Evolutionary conservation across 176 grass and related monocot species (phyloP), one percentile per base, ranked within the genome.

Genomic region (barley (Hordeum vulgare)): DNA sequence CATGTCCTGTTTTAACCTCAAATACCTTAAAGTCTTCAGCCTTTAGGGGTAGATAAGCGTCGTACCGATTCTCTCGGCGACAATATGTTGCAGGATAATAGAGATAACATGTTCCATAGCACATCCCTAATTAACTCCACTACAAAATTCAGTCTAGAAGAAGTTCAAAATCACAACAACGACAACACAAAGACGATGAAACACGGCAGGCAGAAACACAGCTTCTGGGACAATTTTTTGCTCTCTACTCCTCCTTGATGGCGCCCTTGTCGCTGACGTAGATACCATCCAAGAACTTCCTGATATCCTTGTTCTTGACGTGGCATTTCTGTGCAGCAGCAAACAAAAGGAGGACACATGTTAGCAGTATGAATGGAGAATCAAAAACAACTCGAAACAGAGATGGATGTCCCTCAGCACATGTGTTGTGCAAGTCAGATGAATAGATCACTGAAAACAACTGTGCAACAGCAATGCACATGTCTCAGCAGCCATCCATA

Each of bases 221-320:
- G 31, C 28, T 41, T 74, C 56, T 39, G 18, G 82, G 37, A 33
- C 6, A 0, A 33, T 71, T 71, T 69, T 70, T 49, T 0, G 29
- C 14, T 89, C 51, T 89, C 80, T 92, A 86, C 2, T 96, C 93
- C 39, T 82, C 90, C 1, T 63, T 54, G 80, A 93, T 90, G 7
- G 83, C 74, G 7, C 90, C 76, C 85, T 93, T 96, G 80, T 96
- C 93, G 2, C 90, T 96, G 7, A 96, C 90, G 0, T 96, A 96
- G 59, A 96, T 96, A 26, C 93, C 93, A 8, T 96, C 93, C 74
- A 96, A 81, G 70, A 96, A 96, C 83, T 96, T 96, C 58, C 93
- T 81, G 84, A 96, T 93, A 79, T 96, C 93, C 83, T 96, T 96
- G n/a, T 93, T 96, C 80, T 93, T 96, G 18, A 96, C 93, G 25